Evolutionary conservation across 1,284 basidiomycete species (phyloP), one percentile per base, ranked within the genome.

Genomic region (Apiotrichum gamsii): DNA sequence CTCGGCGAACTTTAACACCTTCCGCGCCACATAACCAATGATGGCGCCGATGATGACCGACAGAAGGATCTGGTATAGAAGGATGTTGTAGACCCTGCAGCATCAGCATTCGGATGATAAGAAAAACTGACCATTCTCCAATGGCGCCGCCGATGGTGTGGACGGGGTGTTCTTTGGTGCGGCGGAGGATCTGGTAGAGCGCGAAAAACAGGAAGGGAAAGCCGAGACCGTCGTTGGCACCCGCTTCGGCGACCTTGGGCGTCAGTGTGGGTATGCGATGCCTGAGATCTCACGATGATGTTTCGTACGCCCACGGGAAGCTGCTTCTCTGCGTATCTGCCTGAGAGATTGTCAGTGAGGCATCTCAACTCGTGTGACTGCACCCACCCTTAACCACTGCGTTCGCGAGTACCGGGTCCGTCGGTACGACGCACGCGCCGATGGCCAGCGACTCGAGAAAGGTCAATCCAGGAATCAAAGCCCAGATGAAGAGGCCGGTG

Each of bases 161-260:
- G 9, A 54, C 43, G 3, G 59, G 60, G 46, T 72, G 61, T 8
- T 28, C 34, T 0, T 60, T 48, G 77, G 37, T 79, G 75, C 24
- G 63, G 45, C 60, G 86, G 80, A 52, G 87, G 44, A 87, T 82
- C 46, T 97, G 80, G 67, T 94, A 97, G 4, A 97, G 77, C 0
- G 88, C 82, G 43, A 98, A 78, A 72, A 84, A 97, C 28, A 98
- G 77, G 70, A 97, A 97, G 0, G 94, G 94, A 68, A 91, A 97
- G 0, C 94, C 93, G 0, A 88, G 85, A 20, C 90, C 90, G 57
- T 94, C 89, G 43, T 72, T 72, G 5, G 69, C 72, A 0, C 69
- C 69, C 11, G 65, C 55, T 52, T 73, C 72, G 1, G 67, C 69
- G 6, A 72, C n/a, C n/a, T n/a, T n/a, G n/a, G n/a, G n/a, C n/a